These are phyloP conservation scores for Syzygium jambos DNA, from an alignment of 345 rosid genomes.

Conservation along the genomic window DNA sequence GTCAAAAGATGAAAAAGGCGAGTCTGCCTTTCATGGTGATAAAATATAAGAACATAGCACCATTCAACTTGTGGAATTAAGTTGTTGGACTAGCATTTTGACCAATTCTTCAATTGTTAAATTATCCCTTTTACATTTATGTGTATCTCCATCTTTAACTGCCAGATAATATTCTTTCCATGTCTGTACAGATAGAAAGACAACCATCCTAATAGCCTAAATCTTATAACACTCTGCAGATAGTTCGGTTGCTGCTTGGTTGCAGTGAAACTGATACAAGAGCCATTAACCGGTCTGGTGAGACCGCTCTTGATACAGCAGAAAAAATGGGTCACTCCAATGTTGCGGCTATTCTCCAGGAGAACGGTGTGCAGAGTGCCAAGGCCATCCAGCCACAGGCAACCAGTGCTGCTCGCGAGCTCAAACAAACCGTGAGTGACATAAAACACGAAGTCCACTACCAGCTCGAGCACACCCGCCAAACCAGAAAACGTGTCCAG, in stretches of 20 bases:
- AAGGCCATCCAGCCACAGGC: conserved; percentile 40
- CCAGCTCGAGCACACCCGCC: conserved; percentile 88
- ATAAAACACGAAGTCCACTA: conserved; percentile 88
- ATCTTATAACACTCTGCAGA: conserved; percentile 28
- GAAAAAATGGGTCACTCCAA: conserved; percentile 62
- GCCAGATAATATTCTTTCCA: not conserved
- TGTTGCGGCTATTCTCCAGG: conserved; percentile 38
- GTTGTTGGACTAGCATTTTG: not conserved
- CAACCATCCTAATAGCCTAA: not conserved
- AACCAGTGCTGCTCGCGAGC: conserved; percentile 57
- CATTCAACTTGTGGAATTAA: not conserved
- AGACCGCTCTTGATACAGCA: conserved; percentile 83
- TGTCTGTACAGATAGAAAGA: not conserved
- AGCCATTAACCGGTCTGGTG: conserved; percentile 53
- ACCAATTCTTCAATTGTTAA: not conserved
- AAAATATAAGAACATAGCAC: not conserved
- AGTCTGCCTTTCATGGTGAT: not conserved
- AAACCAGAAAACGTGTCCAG: conserved; percentile 76
- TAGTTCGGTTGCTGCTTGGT: conserved; percentile 51
- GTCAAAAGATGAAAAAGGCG: not conserved
- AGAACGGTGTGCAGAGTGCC: conserved; percentile 67
- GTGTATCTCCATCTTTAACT: not conserved
- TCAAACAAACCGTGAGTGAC: conserved; percentile 91
- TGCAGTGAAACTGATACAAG: conserved; percentile 34
- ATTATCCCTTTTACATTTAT: not conserved